A percentile compares a stretch with the other conserved stretches of the same genome.
Conservation (phyloP, 2,329 filamentous ascomycete species). For the Arthroderma uncinatum region DNA sequence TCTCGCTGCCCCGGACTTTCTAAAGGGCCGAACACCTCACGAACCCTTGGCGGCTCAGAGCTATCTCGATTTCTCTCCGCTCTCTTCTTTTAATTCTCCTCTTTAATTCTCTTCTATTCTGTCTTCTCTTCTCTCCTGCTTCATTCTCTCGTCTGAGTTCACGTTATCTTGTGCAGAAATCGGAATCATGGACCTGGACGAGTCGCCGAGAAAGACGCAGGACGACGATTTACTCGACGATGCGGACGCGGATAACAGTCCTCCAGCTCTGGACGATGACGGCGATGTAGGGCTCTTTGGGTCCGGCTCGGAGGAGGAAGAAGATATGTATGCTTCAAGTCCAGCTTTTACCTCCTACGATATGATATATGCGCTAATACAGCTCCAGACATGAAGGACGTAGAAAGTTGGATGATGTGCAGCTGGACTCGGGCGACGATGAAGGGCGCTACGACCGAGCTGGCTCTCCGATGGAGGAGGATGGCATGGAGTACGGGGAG, state of each 20-base stretch:
- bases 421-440: conserved; percentile 55
- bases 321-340: conserved; percentile 27
- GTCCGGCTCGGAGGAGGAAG: conserved; percentile 34
- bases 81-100: not conserved
- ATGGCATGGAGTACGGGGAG: conserved; percentile 33
- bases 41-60: too few relatives aligned
- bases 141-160: not conserved
- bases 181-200: not conserved
- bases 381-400: conserved; percentile 22
- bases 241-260: conserved; percentile 16
- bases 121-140: not conserved
- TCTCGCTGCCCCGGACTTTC: too few relatives aligned
- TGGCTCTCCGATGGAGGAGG: conserved; percentile 36
- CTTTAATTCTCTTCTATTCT: not conserved
- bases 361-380: not conserved
- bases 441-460: conserved; percentile 45
- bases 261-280: conserved; percentile 13
- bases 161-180: not conserved
- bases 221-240: conserved; percentile 2
- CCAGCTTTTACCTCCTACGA: too few relatives aligned
- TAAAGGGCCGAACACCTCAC: too few relatives aligned
- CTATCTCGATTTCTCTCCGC: too few relatives aligned
- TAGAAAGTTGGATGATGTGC: conserved; percentile 48
- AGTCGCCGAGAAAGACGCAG: not conserved
- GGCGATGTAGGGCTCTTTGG: conserved; percentile 38